Conservation (phyloP, 345 rosid genomes). For the Sisymbrium altissimum region DNA sequence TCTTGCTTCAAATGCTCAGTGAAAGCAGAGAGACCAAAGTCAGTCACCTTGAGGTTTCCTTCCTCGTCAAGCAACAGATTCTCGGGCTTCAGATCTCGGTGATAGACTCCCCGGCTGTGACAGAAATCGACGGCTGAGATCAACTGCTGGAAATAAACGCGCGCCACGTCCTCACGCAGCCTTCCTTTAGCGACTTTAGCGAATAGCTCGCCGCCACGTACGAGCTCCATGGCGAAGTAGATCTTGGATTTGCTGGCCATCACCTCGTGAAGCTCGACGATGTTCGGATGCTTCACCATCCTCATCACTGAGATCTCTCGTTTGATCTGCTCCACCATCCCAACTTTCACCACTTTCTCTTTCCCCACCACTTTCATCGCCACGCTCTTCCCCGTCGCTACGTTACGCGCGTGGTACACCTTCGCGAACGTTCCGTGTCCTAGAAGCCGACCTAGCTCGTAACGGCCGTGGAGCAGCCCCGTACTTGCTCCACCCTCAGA, state of each 20-base stretch:
- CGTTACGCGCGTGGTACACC: constrained; percentile 69
- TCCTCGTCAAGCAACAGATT: constrained; percentile 74
- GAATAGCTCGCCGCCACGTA: constrained; percentile 86
- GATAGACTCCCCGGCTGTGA: constrained; percentile 90
- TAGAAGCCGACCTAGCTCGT: constrained; percentile 78
- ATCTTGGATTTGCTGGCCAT: constrained; percentile 96
- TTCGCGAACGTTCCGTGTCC: constrained; percentile 94
- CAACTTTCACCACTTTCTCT: constrained; percentile 76
- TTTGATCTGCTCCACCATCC: constrained; percentile 89
- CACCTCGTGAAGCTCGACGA: constrained; percentile 84
- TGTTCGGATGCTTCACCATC: constrained; percentile 81
- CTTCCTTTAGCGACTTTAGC: constrained; percentile 62
- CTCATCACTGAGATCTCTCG: constrained; percentile 94
- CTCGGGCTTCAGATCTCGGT: constrained; percentile 88
- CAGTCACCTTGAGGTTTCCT: constrained; percentile 77
- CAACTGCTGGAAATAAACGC: constrained; percentile 75
- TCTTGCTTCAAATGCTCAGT: constrained; percentile 75
- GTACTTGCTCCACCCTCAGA: constrained; percentile 30
- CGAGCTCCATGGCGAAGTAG: constrained; percentile 93
- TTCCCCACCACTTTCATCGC: constrained; percentile 92
- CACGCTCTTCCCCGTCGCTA: constrained; percentile 55
- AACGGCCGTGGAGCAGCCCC: constrained; percentile 63
- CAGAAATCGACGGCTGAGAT: constrained; percentile 89
- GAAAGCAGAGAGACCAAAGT: constrained; percentile 84
- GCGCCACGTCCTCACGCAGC: constrained; percentile 64